Conservation (phyloP, 1,139 yeast genomes). For the Taiozyma sp. region DNA sequence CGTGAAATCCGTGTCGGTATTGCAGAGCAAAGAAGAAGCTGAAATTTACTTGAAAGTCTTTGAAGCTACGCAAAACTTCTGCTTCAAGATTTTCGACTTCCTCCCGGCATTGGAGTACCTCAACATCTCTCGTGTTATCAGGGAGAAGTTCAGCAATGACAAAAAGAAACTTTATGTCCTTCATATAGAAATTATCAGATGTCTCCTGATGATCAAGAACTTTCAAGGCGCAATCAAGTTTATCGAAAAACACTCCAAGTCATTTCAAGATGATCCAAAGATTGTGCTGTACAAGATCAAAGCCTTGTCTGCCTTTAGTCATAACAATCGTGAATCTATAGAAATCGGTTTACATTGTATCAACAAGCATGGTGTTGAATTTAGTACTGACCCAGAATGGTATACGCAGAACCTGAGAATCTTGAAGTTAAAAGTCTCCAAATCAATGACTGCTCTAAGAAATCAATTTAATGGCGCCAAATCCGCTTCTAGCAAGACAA, state of each 20-base stretch:
- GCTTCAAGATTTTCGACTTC: conserved; percentile 15
- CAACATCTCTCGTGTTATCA: conserved; percentile 4
- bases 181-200: conserved; percentile 13
- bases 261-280: conserved; percentile 12
- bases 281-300: conserved; percentile 32
- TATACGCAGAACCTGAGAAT: conserved; percentile 24
- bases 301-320: conserved; percentile 30
- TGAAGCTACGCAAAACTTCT: conserved; percentile 9
- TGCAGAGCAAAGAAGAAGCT: conserved; percentile 7
- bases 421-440: conserved; percentile 33
- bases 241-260: conserved; percentile 8
- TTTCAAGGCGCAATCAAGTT: conserved; percentile 9
- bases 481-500: conserved; percentile 28
- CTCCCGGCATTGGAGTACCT: conserved; percentile 13
- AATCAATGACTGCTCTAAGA: conserved; percentile 39
- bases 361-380: conserved; percentile 27
- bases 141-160: conserved; percentile 1
- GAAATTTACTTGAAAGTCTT: conserved; percentile 11
- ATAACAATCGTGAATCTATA: conserved; percentile 30
- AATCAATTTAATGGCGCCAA: conserved; percentile 26
- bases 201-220: conserved; percentile 10
- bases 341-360: conserved; percentile 33
- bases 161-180: conserved; percentile 2
- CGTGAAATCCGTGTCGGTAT: conserved; percentile 9
- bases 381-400: conserved; percentile 25